Conservation (phyloP, 2,329 filamentous ascomycete genomes). For the Alternaria sp. region DNA sequence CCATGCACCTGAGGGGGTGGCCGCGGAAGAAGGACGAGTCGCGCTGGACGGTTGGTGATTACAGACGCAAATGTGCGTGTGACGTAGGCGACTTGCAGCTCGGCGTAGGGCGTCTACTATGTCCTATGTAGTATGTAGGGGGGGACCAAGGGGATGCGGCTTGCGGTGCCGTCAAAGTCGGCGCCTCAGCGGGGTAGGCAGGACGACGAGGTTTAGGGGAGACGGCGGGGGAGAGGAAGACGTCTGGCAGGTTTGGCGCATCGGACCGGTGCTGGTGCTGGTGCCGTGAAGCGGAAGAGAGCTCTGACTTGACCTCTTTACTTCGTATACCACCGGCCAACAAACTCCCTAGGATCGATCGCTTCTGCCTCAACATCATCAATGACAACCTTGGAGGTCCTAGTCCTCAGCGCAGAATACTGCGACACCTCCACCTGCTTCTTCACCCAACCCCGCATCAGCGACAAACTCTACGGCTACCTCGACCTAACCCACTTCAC, state of each 20-base stretch:
- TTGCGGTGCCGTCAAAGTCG: slow-evolving; percentile 12
- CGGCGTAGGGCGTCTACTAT: slow-evolving; percentile 5
- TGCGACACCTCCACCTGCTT: slow-evolving; percentile 26
- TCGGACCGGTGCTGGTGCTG: slow-evolving; percentile 27
- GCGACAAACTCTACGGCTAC: slow-evolving; percentile 26
- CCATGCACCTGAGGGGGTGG: slow-evolving; percentile 3
- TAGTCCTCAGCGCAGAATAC: slow-evolving; percentile 37
- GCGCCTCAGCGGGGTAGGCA: slow-evolving; percentile 25
- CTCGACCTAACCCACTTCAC: slow-evolving; percentile 36
- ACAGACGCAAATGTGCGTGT: slow-evolving; percentile 22
- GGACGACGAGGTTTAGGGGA: slow-evolving; percentile 18
- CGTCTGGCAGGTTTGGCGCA: slow-evolving; percentile 21
- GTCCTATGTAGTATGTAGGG: no score
- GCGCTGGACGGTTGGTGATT: background rate
- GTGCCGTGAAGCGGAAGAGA: slow-evolving; percentile 24
- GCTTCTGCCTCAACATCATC: slow-evolving; percentile 37
- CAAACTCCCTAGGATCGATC: slow-evolving; percentile 37
- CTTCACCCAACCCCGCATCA: slow-evolving; percentile 35
- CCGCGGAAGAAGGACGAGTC: background rate
- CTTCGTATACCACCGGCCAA: slow-evolving; percentile 26
- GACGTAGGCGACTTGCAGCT: slow-evolving; percentile 32
- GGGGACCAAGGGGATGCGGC: background rate
- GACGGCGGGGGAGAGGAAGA: slow-evolving; percentile 21
- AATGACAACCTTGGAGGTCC: slow-evolving; percentile 23
- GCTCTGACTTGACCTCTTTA: slow-evolving; percentile 31